Base-by-base conservation (phyloP, 2,329 filamentous ascomycete genomes). In the Colletotrichum orchidophilum region DNA sequence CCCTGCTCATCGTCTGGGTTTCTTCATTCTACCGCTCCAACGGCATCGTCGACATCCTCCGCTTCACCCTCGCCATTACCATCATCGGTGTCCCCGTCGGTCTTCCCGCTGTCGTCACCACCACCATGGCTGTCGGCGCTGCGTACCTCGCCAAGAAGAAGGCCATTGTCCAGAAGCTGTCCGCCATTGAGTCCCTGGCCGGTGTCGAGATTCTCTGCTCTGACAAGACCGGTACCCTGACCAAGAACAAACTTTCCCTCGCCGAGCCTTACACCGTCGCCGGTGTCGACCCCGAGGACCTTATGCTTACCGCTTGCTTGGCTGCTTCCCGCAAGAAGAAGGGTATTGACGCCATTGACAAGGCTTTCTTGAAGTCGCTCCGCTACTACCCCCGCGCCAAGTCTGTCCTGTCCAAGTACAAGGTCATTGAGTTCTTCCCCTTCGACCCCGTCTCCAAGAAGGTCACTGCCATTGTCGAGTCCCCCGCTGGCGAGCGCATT, bases 391-490 rank as follows among this genome's bases (percentile, higher is more conserved):
- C 94, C 73, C 90, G 90, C 74, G 94, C 94, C 83, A 97, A 96
- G 88, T 83, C 86, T 73, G 91, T 93, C 65, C 89, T 97, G 65
- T 90, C 90, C 84, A 94, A 94, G 85, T 97, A 96, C 89, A 93
- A 92, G 83, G 92, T 95, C 71, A 84, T 96, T 75, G 90, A 95
- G 54, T 97, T 97, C 87, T 89, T 90, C 82, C 94, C 94, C 74
- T 97, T 97, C 83, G 94, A 97, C 81, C 94, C 94, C 72, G 94
- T 97, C 79, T 96, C 94, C 80, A 97, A 97, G 87, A 97, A 97
- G 87, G 94, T 97, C 70, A 91, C 90, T 77, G 94, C 94, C 63
- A 82, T 96, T 70, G 94, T 97, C 71, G 88, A 96, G 83, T 95
- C 93, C 75, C 92, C 93, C 73, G 88, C 94, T 80, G 95, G 94